phyloP scores from a whole-genome alignment of 169 alveolate species.

The Cardiosporidium cionae region DNA sequence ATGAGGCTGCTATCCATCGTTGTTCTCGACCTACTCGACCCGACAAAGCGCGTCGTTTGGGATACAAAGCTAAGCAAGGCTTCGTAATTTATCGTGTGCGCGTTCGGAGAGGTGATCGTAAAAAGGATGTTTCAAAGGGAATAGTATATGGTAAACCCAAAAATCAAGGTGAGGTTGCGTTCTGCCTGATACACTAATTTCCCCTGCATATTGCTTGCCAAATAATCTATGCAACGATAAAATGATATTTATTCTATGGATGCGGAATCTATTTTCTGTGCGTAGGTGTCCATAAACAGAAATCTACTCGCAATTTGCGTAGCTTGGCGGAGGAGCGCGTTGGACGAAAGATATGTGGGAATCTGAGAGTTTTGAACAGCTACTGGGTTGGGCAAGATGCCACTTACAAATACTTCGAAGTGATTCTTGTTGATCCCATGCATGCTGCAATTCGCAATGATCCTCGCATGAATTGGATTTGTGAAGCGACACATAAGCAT shows the following conservation, averaged over 20 bases:
- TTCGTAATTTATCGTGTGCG: conserved; percentile 96
- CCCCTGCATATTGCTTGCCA: not conserved
- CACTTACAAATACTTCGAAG: conserved; percentile 95
- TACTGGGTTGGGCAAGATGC: conserved; percentile 99
- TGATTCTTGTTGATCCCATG: conserved; percentile 94
- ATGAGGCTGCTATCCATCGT: conserved; percentile 94
- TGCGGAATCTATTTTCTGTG: not conserved
- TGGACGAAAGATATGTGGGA: conserved; percentile 88
- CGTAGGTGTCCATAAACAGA: conserved; percentile 84
- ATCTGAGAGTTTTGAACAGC: conserved; percentile 94
- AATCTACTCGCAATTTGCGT: conserved; percentile 89
- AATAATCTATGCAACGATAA: not conserved
- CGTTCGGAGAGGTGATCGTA: conserved; percentile 99
- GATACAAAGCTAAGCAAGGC: conserved; percentile 99
- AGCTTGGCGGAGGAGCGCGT: conserved; percentile 98
- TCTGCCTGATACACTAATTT: not conserved
- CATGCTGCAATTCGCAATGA: conserved; percentile 96
- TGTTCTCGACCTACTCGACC: conserved; percentile 91
- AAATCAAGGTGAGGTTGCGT: conserved; percentile 78
- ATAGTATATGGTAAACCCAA: conserved; percentile 98
- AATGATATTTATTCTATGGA: not conserved
- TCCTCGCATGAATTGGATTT: conserved; percentile 97
- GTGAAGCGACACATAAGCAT: conserved; percentile 92
- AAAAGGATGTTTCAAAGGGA: conserved; percentile 95
- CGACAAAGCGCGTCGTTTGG: conserved; percentile 90